Base-by-base conservation (phyloP, 164 flowering plant species). In the Berberis vulgaris region DNA sequence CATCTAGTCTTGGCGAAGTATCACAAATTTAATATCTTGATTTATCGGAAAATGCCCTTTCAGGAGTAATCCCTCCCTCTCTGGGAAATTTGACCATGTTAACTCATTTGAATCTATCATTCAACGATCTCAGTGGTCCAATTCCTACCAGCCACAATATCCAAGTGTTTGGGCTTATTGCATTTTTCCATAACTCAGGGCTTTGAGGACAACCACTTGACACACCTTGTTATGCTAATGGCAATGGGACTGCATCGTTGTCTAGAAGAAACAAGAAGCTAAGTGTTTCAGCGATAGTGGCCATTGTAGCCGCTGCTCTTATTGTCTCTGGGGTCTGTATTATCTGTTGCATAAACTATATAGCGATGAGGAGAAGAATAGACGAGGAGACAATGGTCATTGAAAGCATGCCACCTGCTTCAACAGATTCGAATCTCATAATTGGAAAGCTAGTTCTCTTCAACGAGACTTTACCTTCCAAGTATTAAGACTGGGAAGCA, bases 401-500 rank as follows among this genome's bases (percentile, higher is more conserved):
- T 13, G 97, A 85, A 70, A 84, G 89, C 79, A 84, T 96, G 1
- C 90, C 94, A 1, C 71, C 79, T 4, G 81, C 77, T 59, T 89
- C 99, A 41, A 72, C 90, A 3, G 96, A 91, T 13, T 85, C 97
- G 3, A 85, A 74, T 73, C 69, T 89, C 56, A 86, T 89, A 44
- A 85, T 95, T 7, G 99, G 99, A 38, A 95, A 95, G 77, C 68
- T 95, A 68, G 99, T 95, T 66, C 83, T 95, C 54, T 95, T 95
- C 78, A 89, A 91, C 84, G 87, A 89, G 74, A 87, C 76, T 66
- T 72, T 95, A 72, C 97, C 99, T 1, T 83, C 99, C 1, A 91
- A 77, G 72, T 95, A 95, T 65, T 96, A 89, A 72, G 97, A 95
- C 60, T 95, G 97, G 97, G 97, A 91, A 74, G 82, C 96, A 1